Evolutionary conservation across 2,329 filamentous ascomycete species (phyloP), one percentile per base, ranked within the genome.

Genomic region (Trichoderma hamatum): DNA sequence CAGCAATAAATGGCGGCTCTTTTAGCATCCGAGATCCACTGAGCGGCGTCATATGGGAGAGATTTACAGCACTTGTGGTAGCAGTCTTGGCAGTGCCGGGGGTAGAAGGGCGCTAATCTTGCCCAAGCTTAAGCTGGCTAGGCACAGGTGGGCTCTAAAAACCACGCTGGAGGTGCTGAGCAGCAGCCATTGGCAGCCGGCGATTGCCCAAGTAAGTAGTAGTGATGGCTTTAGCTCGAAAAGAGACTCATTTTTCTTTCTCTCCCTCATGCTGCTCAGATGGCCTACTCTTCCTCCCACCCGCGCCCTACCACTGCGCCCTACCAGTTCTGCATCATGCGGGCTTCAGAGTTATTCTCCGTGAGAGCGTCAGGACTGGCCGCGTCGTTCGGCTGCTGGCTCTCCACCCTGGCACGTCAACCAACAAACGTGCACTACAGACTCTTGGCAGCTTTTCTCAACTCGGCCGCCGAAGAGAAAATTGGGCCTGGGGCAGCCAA

Each of bases 31-130:
- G 32, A 24, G 61, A 13, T 14, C 64, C 64, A 67, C 64, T 34
- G 24, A n/a, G 34, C 43, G 51, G 51, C 39, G 64, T 49, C 51
- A 36, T 32, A 36, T 32, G 36, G 34, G n/a, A 43, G 39, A 43
- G 64, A 67, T 67, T 67, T 67, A 58, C 54, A 67, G 64, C 63
- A 36, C 62, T 66, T 66, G 51, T 49, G 19, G 62, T 19, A 24
- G 51, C 52, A 51, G 62, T 32, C 36, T 52, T 19, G 19, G 51
- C 52, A 51, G 62, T 32, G 51, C 62, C 52, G 51, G 62, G 43
- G 62, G 54, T 28, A n/a, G 55, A 26, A 46, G 52, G 51, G 62
- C 58, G 64, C 64, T 51, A 67, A 36, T n/a, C n/a, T 30, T 36
- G 64, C 54, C 54, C 39, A 46, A 67, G 39, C 64, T 28, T n/a